Percentiles rank a stretch among this genome's conserved stretches.
phyloP scores from a whole-genome alignment of 768 basidiomycete species.

The Sporobolomyces phaffii region DNA sequence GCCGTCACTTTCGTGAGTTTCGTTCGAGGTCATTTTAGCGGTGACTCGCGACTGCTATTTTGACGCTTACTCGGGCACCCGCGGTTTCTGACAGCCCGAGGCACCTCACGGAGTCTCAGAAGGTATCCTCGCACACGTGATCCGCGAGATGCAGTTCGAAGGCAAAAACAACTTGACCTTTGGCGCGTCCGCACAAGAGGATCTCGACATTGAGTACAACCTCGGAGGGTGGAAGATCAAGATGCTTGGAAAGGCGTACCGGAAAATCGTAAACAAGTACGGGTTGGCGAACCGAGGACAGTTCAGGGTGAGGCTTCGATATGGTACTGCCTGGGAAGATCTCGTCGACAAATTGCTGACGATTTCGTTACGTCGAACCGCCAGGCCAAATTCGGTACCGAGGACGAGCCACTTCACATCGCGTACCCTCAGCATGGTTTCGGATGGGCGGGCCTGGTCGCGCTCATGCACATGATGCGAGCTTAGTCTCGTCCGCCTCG shows the following conservation, averaged over 20 bases:
- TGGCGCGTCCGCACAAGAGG: slow-evolving; percentile 17
- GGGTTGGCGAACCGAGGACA: slow-evolving; percentile 19
- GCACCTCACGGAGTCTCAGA: slow-evolving; percentile 32
- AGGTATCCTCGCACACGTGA: slow-evolving; percentile 24
- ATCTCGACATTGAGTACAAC: slow-evolving; percentile 21
- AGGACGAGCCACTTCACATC: slow-evolving; percentile 23
- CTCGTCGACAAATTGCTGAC: neutral
- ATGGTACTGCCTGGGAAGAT: neutral
- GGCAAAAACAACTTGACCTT: slow-evolving; percentile 29
- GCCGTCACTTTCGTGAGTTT: slow-evolving; percentile 33
- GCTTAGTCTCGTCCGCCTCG: neutral
- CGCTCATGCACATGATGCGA: slow-evolving; percentile 29
- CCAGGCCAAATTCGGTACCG: slow-evolving; percentile 27
- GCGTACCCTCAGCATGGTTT: slow-evolving; percentile 19
- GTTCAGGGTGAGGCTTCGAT: slow-evolving; percentile 14
- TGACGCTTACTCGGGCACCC: too few species aligned
- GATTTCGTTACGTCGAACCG: neutral
- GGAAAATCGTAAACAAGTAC: slow-evolving; percentile 22
- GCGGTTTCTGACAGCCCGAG: slow-evolving; percentile 30
- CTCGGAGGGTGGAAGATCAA: slow-evolving; percentile 19
- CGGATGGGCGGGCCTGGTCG: slow-evolving; percentile 25
- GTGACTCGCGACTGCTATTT: neutral
- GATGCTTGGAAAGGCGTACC: slow-evolving; percentile 27
- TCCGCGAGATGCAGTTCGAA: slow-evolving; percentile 31
- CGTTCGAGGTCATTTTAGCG: neutral